A percentile compares a stretch with the other conserved stretches of the same genome.
phyloP scores from a whole-genome alignment of 2,329 filamentous ascomycete genomes.

The Pestalotiopsis sp. region DNA sequence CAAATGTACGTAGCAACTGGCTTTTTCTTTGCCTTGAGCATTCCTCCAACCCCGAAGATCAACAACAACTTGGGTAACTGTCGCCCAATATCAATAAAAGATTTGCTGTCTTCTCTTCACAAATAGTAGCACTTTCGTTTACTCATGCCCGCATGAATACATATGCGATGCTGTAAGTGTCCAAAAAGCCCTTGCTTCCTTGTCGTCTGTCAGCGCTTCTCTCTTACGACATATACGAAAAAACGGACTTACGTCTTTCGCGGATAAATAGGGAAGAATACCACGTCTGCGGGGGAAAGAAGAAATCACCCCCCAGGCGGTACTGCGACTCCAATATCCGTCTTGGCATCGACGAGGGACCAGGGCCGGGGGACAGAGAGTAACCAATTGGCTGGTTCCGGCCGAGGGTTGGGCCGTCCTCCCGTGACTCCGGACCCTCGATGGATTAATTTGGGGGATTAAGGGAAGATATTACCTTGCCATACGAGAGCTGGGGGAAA shows the following conservation, averaged over 20 bases:
- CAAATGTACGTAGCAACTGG: too few species aligned
- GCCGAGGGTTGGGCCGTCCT: background rate
- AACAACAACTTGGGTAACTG: too few species aligned
- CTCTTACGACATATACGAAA: background rate
- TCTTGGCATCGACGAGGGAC: background rate
- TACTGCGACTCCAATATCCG: conserved; percentile 2
- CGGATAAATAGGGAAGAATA: background rate
- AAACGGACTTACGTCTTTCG: background rate
- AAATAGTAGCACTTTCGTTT: background rate
- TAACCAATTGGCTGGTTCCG: background rate
- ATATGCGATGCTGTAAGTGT: background rate
- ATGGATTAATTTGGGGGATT: background rate
- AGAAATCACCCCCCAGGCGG: background rate
- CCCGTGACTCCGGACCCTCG: background rate
- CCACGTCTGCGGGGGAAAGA: background rate
- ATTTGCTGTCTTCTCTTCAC: too few species aligned
- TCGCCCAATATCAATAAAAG: too few species aligned
- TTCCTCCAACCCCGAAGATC: too few species aligned
- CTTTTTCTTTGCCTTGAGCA: too few species aligned
- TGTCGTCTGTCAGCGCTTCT: background rate
- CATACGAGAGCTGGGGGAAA: too few species aligned
- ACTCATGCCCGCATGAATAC: background rate
- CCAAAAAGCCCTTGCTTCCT: background rate
- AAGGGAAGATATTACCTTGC: too few species aligned
- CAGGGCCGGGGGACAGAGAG: background rate